Evolutionary conservation across 2,329 filamentous ascomycete genomes (phyloP).

Genomic region (Coleophoma cylindrospora): DNA sequence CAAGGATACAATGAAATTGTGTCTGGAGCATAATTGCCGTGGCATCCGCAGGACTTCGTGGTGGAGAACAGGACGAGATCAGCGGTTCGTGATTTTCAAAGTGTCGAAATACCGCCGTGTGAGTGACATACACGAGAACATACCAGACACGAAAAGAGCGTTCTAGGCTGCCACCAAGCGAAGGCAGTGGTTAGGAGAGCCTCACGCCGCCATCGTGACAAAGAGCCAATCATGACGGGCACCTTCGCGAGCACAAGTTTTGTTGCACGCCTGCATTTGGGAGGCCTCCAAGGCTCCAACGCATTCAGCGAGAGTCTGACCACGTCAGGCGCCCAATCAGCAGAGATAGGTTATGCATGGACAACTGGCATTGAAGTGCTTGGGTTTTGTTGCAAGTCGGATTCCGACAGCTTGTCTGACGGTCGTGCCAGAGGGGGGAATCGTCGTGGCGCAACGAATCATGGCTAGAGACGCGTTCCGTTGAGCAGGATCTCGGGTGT

Average conservation of each 20-base stretch:
- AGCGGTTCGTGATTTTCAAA: too few relatives aligned
- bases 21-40: too few relatives aligned
- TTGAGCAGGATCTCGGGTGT: neutral
- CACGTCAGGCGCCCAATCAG: neutral
- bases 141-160: too few relatives aligned
- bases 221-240: too few relatives aligned
- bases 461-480: neutral
- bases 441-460: neutral
- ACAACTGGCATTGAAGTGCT: neutral
- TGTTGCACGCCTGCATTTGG: neutral
- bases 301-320: neutral
- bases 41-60: too few relatives aligned
- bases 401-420: neutral
- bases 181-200: too few relatives aligned
- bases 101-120: too few relatives aligned
- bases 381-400: neutral
- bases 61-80: too few relatives aligned
- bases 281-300: constrained; percentile 1
- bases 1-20: too few relatives aligned
- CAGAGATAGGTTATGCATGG: neutral
- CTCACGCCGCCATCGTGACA: too few relatives aligned
- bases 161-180: too few relatives aligned
- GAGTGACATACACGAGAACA: too few relatives aligned
- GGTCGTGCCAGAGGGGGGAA: neutral
- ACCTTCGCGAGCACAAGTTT: neutral